Percentiles rank a stretch among this genome's conserved stretches.
Evolutionary conservation across 1,284 basidiomycete species (phyloP).

Genomic region (Hemileia vastatrix): DNA sequence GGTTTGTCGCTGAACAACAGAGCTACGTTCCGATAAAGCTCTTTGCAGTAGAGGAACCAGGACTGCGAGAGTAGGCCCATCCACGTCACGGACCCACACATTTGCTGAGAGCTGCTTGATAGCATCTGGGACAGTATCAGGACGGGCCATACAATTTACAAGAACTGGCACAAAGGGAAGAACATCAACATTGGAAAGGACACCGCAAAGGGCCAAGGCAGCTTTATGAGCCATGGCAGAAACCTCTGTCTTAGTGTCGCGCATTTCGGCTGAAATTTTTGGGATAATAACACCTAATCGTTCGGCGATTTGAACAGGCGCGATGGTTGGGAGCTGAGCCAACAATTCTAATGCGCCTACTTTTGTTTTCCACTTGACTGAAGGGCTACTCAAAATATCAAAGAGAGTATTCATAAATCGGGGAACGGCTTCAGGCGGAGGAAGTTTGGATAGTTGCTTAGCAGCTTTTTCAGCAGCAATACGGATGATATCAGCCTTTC

Average conservation of each 20-base stretch:
- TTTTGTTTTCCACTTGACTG: slow-evolving; percentile 89
- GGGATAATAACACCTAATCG: slow-evolving; percentile 76
- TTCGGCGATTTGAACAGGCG: slow-evolving; percentile 68
- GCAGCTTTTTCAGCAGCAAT: slow-evolving; percentile 70
- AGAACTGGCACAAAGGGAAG: slow-evolving; percentile 78
- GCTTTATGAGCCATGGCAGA: slow-evolving; percentile 80
- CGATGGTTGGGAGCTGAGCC: slow-evolving; percentile 30
- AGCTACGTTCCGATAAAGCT: slow-evolving; percentile 89
- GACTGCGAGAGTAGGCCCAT: slow-evolving; percentile 87
- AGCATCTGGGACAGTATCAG: slow-evolving; percentile 69
- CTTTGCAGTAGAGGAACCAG: slow-evolving; percentile 85
- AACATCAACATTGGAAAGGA: slow-evolving; percentile 88
- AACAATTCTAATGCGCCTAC: slow-evolving; percentile 72
- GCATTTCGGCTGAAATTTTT: slow-evolving; percentile 81
- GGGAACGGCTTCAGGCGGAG: slow-evolving; percentile 68
- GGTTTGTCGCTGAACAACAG: slow-evolving; percentile 61
- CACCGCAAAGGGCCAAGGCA: slow-evolving; percentile 81
- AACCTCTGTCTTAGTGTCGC: slow-evolving; percentile 94
- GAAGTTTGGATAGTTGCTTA: slow-evolving; percentile 73
- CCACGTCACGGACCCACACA: slow-evolving; percentile 96
- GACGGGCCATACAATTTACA: slow-evolving; percentile 78
- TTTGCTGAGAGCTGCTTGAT: slow-evolving; percentile 92
- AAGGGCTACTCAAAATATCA: slow-evolving; percentile 57
- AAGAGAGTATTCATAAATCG: slow-evolving; percentile 62
- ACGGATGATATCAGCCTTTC: slow-evolving; percentile 60